phyloP scores from a whole-genome alignment of 2,329 filamentous ascomycete genomes.

The Alternaria sp. region DNA sequence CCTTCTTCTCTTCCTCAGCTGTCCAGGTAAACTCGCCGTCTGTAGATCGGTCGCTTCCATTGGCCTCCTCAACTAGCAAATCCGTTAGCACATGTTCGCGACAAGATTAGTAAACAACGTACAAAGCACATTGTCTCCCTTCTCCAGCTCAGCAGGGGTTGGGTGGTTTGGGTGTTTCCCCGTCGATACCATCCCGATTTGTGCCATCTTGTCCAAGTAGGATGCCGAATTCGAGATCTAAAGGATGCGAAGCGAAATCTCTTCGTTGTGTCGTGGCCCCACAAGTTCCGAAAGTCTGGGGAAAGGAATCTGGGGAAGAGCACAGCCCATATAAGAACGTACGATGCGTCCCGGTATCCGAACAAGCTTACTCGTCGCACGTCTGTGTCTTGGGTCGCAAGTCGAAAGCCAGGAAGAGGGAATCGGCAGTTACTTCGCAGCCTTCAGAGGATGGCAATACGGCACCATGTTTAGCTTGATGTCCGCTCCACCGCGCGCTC shows the following conservation, averaged over 20 bases:
- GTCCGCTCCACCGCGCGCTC: conserved; percentile 13
- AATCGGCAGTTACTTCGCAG: conserved; percentile 38
- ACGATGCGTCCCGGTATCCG: conserved; percentile 21
- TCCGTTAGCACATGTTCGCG: conserved; percentile 9
- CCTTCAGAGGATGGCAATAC: conserved; percentile 15
- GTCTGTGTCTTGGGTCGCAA: conserved; percentile 15
- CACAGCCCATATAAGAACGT: conserved; percentile 38
- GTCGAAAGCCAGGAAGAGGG: conserved; percentile 19
- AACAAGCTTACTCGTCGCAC: background rate
- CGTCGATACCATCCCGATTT: conserved; percentile 4
- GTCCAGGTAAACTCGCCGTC: conserved; percentile 55
- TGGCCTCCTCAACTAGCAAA: conserved; percentile 30
- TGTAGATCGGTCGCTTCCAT: conserved; percentile 35
- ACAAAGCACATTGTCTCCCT: conserved; percentile 31
- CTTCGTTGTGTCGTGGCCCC: conserved; percentile 19
- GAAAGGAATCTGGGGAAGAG: conserved; percentile 36
- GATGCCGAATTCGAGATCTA: background rate
- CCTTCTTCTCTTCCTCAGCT: conserved; percentile 56
- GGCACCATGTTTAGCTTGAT: conserved; percentile 27
- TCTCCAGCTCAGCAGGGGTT: conserved; percentile 21
- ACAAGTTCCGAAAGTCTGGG: conserved; percentile 29
- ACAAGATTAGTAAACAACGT: conserved; percentile 1
- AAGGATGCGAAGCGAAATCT: conserved; percentile 9
- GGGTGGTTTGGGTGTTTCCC: conserved; percentile 5
- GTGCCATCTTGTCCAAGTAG: conserved; percentile 10